Base-by-base conservation (phyloP, 768 basidiomycete genomes). In the Strobilomyces echinocephalus region DNA sequence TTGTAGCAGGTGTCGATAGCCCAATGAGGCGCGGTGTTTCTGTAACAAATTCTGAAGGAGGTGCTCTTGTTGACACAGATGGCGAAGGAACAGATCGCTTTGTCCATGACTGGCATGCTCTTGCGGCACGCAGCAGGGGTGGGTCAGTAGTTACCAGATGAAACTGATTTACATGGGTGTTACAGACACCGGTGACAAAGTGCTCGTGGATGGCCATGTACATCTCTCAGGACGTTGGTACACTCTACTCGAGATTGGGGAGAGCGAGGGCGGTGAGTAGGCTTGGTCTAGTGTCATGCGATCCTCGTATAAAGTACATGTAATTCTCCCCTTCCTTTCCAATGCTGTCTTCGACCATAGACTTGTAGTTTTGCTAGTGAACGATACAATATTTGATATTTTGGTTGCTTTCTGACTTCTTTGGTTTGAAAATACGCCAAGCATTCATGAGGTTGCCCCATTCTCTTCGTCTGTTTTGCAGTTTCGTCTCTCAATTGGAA, bases 161-260 rank as follows among this genome's bases (percentile, higher is more conserved):
- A 30, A 7, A 18, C 41, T 50, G 9, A 39, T 31, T 0, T 26
- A 39, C 34, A 18, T 31, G 14, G n/a, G 10, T 18, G 1, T 24
- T n/a, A 12, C 40, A 58, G 56, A 30, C 3, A 21, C 11, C 1
- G 33, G n/a, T 4, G 33, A 43, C 15, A 24, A 36, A 26, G 18
- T 10, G 4, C 26, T 20, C 33, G 24, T 8, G 10, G 38, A 24
- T 31, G 30, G 0, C 21, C 7, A 28, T 10, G 36, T 1, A 12
- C 14, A 12, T 16, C 36, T 20, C 38, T 14, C 33, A 4, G 45
- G 7, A 30, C 58, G 58, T 28, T 60, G 49, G 46, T 60, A 60
- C 26, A 49, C 53, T 30, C 30, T 56, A 1, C 8, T 49, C 5
- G 52, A 52, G 30, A 52, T 46, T 8, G 39, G 50, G 4, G 58